Evolutionary conservation across 2,329 filamentous ascomycete species (phyloP).

Genomic region (Penicillium freii): DNA sequence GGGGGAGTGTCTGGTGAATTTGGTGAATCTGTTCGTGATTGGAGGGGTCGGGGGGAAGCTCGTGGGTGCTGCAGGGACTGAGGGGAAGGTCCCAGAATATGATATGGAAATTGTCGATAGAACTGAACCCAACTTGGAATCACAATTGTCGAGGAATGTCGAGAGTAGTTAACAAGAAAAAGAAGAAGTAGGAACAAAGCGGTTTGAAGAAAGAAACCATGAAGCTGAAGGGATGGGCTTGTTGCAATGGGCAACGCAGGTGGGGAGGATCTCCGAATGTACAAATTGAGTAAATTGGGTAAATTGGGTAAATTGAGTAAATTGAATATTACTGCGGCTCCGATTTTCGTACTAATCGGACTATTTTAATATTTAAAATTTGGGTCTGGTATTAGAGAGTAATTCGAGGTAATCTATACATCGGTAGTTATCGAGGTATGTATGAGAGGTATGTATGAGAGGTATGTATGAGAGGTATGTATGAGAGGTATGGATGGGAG

Average conservation of each 20-base stretch:
- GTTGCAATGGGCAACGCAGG: slow-evolving; percentile 45
- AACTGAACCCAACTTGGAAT: slow-evolving; percentile 7
- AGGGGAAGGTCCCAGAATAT: slow-evolving; percentile 4
- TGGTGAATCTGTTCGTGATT: slow-evolving; percentile 11
- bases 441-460: too few species aligned
- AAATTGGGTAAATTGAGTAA: too few species aligned
- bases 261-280: slow-evolving; percentile 37
- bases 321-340: slow-evolving; percentile 12
- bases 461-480: too few species aligned
- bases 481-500: too few species aligned
- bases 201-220: slow-evolving; percentile 34
- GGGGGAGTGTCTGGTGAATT: not conserved
- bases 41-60: slow-evolving; percentile 22
- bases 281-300: slow-evolving; percentile 1
- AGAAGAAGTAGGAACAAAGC: slow-evolving; percentile 23
- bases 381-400: too few species aligned
- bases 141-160: slow-evolving; percentile 21
- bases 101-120: not conserved
- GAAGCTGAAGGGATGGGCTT: slow-evolving; percentile 43
- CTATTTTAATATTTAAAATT: slow-evolving; percentile 1
- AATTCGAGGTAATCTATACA: not conserved
- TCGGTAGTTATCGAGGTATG: not conserved
- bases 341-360: not conserved
- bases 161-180: slow-evolving; percentile 21
- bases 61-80: slow-evolving; percentile 20